Percentiles rank a stretch among this genome's conserved stretches.
Evolutionary conservation across 2,329 filamentous ascomycete species (phyloP).

Genomic region (Pseudogymnoascus sp.): DNA sequence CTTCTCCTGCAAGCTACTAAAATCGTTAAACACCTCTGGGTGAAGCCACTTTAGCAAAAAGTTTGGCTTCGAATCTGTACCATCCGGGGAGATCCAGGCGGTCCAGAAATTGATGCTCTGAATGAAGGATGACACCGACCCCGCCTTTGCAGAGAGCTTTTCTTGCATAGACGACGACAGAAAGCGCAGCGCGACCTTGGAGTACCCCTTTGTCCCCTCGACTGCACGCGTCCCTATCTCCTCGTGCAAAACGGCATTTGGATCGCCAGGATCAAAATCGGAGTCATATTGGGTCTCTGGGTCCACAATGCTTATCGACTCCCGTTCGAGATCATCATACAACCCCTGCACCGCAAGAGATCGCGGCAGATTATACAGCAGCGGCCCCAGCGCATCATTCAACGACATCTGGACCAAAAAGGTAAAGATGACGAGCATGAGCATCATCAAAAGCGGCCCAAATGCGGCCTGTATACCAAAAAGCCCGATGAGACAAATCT

Average conservation of each 20-base stretch:
- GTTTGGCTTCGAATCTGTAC: slow-evolving; percentile 33
- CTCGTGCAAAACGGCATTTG: slow-evolving; percentile 18
- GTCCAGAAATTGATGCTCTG: slow-evolving; percentile 23
- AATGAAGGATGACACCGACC: background rate
- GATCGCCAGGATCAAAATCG: slow-evolving; percentile 24
- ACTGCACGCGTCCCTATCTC: slow-evolving; percentile 18
- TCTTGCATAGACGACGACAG: slow-evolving; percentile 14
- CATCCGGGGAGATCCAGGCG: slow-evolving; percentile 24
- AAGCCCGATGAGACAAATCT: slow-evolving; percentile 54
- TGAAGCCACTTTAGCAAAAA: slow-evolving; percentile 44
- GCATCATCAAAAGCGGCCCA: slow-evolving; percentile 49
- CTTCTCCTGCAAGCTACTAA: slow-evolving; percentile 39
- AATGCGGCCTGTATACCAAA: slow-evolving; percentile 47
- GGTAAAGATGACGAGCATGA: slow-evolving; percentile 46
- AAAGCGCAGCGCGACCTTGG: slow-evolving; percentile 16
- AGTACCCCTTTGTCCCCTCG: slow-evolving; percentile 20
- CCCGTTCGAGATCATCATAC: slow-evolving; percentile 11
- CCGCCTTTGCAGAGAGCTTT: background rate
- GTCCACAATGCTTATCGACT: background rate
- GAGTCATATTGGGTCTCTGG: slow-evolving; percentile 30
- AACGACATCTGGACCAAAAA: slow-evolving; percentile 43
- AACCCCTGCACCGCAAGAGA: slow-evolving; percentile 25
- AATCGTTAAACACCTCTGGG: slow-evolving; percentile 48
- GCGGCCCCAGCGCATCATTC: slow-evolving; percentile 23
- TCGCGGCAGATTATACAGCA: slow-evolving; percentile 26